phyloP scores from a whole-genome alignment of 306 rosid genomes.

The Vicia faba region DNA sequence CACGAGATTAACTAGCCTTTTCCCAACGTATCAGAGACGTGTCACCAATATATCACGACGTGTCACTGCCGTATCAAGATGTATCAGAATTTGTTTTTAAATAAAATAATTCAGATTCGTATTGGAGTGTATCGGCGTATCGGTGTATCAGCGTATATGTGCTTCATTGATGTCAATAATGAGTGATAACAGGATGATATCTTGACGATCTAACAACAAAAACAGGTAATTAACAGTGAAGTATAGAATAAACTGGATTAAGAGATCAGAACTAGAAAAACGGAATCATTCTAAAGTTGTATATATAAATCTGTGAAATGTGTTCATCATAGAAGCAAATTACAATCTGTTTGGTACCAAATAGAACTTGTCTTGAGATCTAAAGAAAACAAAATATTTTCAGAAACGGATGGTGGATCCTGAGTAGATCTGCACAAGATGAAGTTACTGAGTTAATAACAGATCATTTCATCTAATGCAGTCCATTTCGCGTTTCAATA shows the following conservation, averaged over 20 bases:
- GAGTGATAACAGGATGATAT: not conserved
- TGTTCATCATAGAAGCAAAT: not conserved
- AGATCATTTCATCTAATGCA: not conserved
- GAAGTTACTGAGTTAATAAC: not conserved
- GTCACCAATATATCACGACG: too few species aligned
- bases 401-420: not conserved
- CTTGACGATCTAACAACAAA: not conserved
- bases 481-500: too few species aligned
- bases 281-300: not conserved
- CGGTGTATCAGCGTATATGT: too few species aligned
- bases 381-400: constrained; percentile 4
- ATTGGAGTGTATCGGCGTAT: too few species aligned
- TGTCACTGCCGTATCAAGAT: too few species aligned
- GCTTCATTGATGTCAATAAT: not conserved
- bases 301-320: not conserved
- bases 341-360: not conserved
- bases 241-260: not conserved
- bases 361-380: not conserved
- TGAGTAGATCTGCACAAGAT: not conserved
- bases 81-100: too few species aligned
- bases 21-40: too few species aligned
- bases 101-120: too few species aligned
- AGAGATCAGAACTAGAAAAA: not conserved
- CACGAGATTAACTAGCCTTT: too few species aligned
- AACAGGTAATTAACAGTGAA: not conserved